A percentile compares a stretch with the other conserved stretches of the same genome.
Evolutionary conservation across 129 eudicot species (phyloP).

Genomic region (Ambrosia trifida): DNA sequence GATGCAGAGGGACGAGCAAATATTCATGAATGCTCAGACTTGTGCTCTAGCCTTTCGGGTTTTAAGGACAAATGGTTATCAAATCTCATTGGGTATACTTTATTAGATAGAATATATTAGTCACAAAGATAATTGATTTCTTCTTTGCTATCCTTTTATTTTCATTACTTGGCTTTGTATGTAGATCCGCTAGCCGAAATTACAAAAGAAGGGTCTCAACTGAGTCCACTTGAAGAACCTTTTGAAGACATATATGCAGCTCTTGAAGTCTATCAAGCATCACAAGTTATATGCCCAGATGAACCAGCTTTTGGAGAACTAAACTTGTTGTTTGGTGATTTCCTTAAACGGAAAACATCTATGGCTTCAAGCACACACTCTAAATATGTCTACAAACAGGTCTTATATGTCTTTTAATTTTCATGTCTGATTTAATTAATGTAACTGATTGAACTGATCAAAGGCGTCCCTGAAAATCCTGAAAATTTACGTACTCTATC

Average conservation of each 20-base stretch:
- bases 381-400: constrained; percentile 48
- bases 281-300: constrained; percentile 50
- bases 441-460: neutral
- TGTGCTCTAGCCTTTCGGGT: constrained; percentile 68
- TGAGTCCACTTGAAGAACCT: constrained; percentile 39
- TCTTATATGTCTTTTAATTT: no score
- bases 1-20: constrained; percentile 66
- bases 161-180: constrained; percentile 22
- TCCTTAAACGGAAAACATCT: constrained; percentile 43
- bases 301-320: constrained; percentile 47
- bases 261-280: constrained; percentile 64
- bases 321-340: constrained; percentile 33
- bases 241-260: constrained; percentile 43
- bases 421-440: neutral
- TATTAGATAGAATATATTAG: no score
- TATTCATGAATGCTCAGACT: constrained; percentile 56
- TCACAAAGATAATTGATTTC: neutral
- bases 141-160: neutral
- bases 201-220: constrained; percentile 30
- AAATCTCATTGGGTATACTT: constrained; percentile 68
- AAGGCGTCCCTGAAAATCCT: no score
- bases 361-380: constrained; percentile 37
- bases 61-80: constrained; percentile 66
- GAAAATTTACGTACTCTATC: no score
- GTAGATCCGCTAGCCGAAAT: constrained; percentile 51